A percentile compares a stretch with the other conserved stretches of the same genome.
Conservation (phyloP, 2,329 filamentous ascomycete species). For the Paecilomyces sp. region DNA sequence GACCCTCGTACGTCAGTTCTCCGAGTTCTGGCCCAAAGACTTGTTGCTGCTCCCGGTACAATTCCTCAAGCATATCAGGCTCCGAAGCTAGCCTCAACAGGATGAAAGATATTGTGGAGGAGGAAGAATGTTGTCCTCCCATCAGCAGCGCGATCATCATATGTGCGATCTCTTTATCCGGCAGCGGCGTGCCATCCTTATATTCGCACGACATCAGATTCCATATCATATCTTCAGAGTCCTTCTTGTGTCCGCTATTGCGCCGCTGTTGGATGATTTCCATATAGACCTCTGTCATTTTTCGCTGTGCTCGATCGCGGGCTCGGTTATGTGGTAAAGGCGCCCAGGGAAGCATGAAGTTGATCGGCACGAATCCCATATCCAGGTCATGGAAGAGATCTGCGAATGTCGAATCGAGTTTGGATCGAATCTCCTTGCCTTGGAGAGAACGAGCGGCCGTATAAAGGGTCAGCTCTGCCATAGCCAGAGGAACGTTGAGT, state of each 20-base stretch:
- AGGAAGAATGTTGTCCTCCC: conserved; percentile 85
- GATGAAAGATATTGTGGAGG: conserved; percentile 79
- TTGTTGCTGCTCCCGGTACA: conserved; percentile 73
- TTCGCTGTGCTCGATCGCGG: conserved; percentile 71
- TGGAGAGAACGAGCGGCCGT: conserved; percentile 81
- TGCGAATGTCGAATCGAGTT: conserved; percentile 74
- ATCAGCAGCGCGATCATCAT: conserved; percentile 94
- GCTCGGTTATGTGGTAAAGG: conserved; percentile 82
- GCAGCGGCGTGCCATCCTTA: conserved; percentile 72
- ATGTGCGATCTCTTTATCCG: conserved; percentile 78
- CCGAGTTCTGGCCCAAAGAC: conserved; percentile 69
- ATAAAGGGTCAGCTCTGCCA: conserved; percentile 85
- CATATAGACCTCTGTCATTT: conserved; percentile 74
- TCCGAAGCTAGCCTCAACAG: conserved; percentile 70
- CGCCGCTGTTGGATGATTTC: conserved; percentile 72
- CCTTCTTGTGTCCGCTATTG: conserved; percentile 42
- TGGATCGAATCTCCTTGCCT: conserved; percentile 72
- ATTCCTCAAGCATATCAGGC: conserved; percentile 72
- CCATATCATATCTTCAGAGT: conserved; percentile 76
- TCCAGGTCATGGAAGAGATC: conserved; percentile 82
- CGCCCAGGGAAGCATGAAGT: conserved; percentile 84
- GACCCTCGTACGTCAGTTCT: conserved; percentile 66
- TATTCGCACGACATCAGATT: conserved; percentile 80
- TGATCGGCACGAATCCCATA: conserved; percentile 82
- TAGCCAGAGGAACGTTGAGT: conserved; percentile 64